Conservation (phyloP, 2,329 filamentous ascomycete species). For the Fusarium setosum region DNA sequence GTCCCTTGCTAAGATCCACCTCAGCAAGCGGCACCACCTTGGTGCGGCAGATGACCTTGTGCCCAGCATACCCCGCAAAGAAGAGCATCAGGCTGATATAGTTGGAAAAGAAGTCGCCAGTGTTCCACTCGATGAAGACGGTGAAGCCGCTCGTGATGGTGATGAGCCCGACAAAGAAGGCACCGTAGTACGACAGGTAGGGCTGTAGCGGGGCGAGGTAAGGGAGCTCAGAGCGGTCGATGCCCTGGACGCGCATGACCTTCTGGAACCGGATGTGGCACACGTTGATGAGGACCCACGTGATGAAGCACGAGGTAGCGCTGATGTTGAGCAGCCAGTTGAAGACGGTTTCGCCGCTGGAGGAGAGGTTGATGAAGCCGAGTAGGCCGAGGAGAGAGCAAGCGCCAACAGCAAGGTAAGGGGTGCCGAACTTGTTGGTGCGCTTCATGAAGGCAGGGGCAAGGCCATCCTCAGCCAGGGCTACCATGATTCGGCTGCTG, state of each 20-base stretch:
- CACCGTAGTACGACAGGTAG: constrained; percentile 72
- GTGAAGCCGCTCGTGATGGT: constrained; percentile 77
- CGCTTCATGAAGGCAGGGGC: constrained; percentile 69
- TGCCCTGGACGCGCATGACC: constrained; percentile 65
- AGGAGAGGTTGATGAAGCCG: constrained; percentile 74
- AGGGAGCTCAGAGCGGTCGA: constrained; percentile 67
- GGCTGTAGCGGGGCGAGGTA: constrained; percentile 73
- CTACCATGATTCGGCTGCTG: constrained; percentile 74
- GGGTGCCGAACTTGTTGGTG: constrained; percentile 72
- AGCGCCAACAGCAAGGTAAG: constrained; percentile 68
- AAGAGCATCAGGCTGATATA: constrained; percentile 76
- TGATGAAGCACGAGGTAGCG: constrained; percentile 76
- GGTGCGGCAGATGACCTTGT: constrained; percentile 64
- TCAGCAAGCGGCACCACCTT: constrained; percentile 51
- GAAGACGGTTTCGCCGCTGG: constrained; percentile 70
- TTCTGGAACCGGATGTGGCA: constrained; percentile 75
- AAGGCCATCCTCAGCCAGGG: constrained; percentile 72
- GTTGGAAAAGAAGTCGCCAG: constrained; percentile 70
- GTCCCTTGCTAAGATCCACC: constrained; percentile 49
- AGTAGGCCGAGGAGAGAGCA: constrained; percentile 70
- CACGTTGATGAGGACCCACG: constrained; percentile 73
- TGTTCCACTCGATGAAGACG: constrained; percentile 72
- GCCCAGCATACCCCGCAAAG: constrained; percentile 66
- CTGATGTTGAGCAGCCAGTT: constrained; percentile 80
- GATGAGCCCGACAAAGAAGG: constrained; percentile 73